A percentile compares a stretch with the other conserved stretches of the same genome.
phyloP scores from a whole-genome alignment of 495 filamentous ascomycete species.

The Chaetomidium leptoderma region DNA sequence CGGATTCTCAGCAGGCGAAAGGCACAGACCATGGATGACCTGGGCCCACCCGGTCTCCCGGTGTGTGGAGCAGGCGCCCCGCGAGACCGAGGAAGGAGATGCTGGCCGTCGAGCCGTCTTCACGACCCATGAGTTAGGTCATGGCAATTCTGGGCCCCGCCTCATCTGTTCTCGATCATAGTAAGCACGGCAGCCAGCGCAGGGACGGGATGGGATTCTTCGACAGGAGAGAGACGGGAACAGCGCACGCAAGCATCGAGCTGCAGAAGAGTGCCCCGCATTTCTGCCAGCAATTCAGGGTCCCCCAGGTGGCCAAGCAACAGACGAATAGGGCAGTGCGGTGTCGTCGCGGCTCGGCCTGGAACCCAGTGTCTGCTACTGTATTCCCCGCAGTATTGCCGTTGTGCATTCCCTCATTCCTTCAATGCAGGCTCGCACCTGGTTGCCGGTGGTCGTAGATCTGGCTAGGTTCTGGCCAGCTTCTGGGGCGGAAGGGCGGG shows the following conservation, averaged over 20 bases:
- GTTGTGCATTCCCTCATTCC: no score
- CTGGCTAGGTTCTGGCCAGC: no score
- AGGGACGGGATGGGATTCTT: neutral
- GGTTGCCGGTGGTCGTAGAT: no score
- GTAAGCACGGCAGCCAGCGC: neutral
- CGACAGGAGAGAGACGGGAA: neutral
- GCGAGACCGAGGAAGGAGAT: no score
- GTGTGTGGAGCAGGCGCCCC: no score
- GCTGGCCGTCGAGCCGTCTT: no score
- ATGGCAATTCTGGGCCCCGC: no score
- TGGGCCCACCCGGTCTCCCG: no score
- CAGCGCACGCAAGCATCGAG: conserved; percentile 9
- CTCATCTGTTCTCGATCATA: neutral
- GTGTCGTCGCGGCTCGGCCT: neutral
- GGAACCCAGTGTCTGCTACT: neutral
- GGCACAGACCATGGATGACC: neutral
- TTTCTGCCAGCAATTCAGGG: neutral
- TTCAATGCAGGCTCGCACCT: no score
- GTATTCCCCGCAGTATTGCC: no score
- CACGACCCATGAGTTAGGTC: no score
- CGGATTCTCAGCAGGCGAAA: neutral
- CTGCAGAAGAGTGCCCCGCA: conserved; percentile 6
- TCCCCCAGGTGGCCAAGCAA: neutral
- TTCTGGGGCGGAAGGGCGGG: neutral
- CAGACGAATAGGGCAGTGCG: neutral